Percentiles rank a stretch among this genome's conserved stretches.
phyloP scores from a whole-genome alignment of 495 filamentous ascomycete species.

The Xylaria sp. region DNA sequence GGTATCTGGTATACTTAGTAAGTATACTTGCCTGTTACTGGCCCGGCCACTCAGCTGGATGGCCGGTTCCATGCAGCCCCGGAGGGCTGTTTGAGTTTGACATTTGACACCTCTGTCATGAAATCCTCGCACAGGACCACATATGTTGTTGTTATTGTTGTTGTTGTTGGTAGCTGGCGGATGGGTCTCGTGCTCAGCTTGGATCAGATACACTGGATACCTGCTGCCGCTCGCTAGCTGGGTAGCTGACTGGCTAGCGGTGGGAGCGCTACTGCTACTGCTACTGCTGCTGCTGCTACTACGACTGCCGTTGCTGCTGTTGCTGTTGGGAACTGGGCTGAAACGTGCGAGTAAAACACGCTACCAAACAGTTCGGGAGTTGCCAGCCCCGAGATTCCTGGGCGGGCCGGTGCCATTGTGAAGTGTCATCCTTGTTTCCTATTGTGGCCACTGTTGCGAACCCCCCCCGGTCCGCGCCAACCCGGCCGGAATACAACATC shows the following conservation, averaged over 20 bases:
- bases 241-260: too few species aligned
- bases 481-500: not conserved
- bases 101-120: not conserved
- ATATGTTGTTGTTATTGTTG: not conserved
- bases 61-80: slow-evolving; percentile 10
- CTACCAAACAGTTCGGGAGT: slow-evolving; percentile 23
- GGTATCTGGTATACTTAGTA: too few species aligned
- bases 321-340: slow-evolving; percentile 1
- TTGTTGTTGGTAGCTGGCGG: not conserved
- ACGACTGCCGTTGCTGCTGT: not conserved
- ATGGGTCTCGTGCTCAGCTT: not conserved
- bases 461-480: not conserved
- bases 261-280: not conserved
- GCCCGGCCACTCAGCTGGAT: slow-evolving; percentile 12
- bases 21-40: not conserved
- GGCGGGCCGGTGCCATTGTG: slow-evolving; percentile 2
- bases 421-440: slow-evolving; percentile 3
- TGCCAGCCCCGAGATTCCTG: slow-evolving; percentile 14
- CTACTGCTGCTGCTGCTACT: not conserved
- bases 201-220: not conserved
- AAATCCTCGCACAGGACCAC: not conserved
- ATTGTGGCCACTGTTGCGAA: not conserved
- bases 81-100: slow-evolving; percentile 13
- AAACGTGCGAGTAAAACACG: slow-evolving; percentile 21
- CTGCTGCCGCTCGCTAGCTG: not conserved